These are phyloP conservation scores for Graphilbum sp. DNA, from an alignment of 2,329 filamentous ascomycete species.

Conservation along the genomic window DNA sequence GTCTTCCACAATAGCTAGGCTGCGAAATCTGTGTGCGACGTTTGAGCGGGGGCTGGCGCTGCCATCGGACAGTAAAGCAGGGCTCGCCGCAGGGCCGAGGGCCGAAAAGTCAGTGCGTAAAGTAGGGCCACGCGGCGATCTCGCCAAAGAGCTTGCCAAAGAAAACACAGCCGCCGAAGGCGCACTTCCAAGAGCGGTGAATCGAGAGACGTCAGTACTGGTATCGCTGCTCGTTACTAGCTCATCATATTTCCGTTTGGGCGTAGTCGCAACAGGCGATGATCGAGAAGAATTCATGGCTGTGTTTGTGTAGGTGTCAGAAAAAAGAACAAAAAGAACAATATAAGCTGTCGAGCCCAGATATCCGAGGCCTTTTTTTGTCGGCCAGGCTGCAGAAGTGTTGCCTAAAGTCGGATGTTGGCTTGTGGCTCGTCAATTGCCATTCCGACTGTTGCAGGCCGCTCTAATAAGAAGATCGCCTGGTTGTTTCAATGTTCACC, in stretches of 20 bases:
- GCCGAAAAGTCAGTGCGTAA: constrained; percentile 1
- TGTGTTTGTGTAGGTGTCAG: too few species aligned
- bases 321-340: too few species aligned
- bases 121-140: background rate
- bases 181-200: background rate
- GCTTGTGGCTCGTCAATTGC: too few species aligned
- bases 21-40: constrained; percentile 35
- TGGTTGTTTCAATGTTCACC: too few species aligned
- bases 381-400: too few species aligned
- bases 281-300: too few species aligned
- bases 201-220: background rate
- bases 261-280: constrained; percentile 7
- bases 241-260: constrained; percentile 15
- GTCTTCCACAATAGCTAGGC: constrained; percentile 23
- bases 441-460: too few species aligned
- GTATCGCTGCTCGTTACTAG: constrained; percentile 1
- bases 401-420: too few species aligned
- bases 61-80: constrained; percentile 27
- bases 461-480: too few species aligned
- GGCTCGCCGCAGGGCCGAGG: constrained; percentile 12
- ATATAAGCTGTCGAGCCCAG: too few species aligned
- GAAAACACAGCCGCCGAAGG: background rate
- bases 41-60: constrained; percentile 34
- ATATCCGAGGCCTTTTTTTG: too few species aligned
- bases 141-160: background rate